A percentile compares a stretch with the other conserved stretches of the same genome.
Evolutionary conservation across 163 green algal genomes (phyloP).

Genomic region (Volvox carteri): DNA sequence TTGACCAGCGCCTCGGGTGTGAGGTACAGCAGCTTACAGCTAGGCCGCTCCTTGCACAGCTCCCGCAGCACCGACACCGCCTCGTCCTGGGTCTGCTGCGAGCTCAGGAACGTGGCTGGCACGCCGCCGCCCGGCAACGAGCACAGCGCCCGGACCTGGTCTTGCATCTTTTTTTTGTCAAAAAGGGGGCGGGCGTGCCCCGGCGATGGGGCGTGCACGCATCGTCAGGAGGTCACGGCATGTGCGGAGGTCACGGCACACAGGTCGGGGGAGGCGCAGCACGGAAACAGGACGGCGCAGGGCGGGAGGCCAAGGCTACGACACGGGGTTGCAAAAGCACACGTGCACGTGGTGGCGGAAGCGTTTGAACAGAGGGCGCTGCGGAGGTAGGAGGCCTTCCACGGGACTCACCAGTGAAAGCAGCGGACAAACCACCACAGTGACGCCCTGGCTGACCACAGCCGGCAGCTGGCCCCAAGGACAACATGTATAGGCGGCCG

Average conservation of each 20-base stretch:
- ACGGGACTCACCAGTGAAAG: slow-evolving; percentile 92
- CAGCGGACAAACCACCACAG: slow-evolving; percentile 93
- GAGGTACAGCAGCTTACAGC: slow-evolving; percentile 82
- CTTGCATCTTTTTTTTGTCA: slow-evolving; percentile 58
- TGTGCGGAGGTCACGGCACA: no score
- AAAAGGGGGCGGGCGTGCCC: no score
- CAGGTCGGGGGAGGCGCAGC: no score
- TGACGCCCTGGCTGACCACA: slow-evolving; percentile 76
- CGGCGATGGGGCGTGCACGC: background rate
- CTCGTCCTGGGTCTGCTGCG: slow-evolving; percentile 48
- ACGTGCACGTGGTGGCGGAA: no score
- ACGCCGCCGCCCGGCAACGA: slow-evolving; percentile 65
- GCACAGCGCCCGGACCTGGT: slow-evolving; percentile 75
- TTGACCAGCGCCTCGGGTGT: slow-evolving; percentile 92
- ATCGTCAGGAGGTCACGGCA: background rate
- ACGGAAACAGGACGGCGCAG: no score
- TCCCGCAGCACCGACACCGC: slow-evolving; percentile 76
- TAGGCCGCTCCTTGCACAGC: slow-evolving; percentile 77
- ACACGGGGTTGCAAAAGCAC: no score
- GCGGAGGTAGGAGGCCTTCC: no score
- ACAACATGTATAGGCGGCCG: no score
- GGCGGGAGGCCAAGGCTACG: no score
- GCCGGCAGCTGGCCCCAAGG: slow-evolving; percentile 71
- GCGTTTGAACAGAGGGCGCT: no score
- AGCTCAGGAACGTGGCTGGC: slow-evolving; percentile 59